Percentiles rank a stretch among this genome's conserved stretches.
Conservation (phyloP, 2,329 filamentous ascomycete genomes). For the Zalaria obscura region DNA sequence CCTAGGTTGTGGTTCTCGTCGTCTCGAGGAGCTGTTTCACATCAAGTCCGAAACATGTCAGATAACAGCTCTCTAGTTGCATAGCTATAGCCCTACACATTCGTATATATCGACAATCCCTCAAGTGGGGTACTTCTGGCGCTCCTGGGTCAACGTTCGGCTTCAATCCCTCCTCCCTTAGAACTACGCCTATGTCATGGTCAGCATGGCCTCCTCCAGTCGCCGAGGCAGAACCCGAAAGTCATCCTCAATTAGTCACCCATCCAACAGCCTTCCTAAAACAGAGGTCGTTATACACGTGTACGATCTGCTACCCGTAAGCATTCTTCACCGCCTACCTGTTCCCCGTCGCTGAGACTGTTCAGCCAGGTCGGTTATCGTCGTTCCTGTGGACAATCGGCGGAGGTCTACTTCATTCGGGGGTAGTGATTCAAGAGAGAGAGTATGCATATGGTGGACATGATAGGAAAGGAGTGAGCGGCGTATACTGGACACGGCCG, state of each 20-base stretch:
- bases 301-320: slow-evolving; percentile 22
- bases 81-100: too few relatives aligned
- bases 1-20: too few relatives aligned
- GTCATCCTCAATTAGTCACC: slow-evolving; percentile 2
- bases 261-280: slow-evolving; percentile 7
- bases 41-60: too few relatives aligned
- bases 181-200: too few relatives aligned
- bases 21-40: too few relatives aligned
- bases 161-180: too few relatives aligned
- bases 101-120: too few relatives aligned
- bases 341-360: slow-evolving; percentile 5
- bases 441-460: slow-evolving; percentile 84
- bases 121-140: too few relatives aligned
- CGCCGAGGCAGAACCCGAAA: slow-evolving; percentile 1
- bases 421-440: slow-evolving; percentile 63
- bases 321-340: not conserved
- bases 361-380: slow-evolving; percentile 58
- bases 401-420: slow-evolving; percentile 65
- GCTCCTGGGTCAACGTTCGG: too few relatives aligned
- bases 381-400: slow-evolving; percentile 66
- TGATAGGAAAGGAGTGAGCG: slow-evolving; percentile 53
- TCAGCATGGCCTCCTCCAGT: not conserved
- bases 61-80: too few relatives aligned
- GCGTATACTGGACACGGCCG: slow-evolving; percentile 69
- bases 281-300: slow-evolving; percentile 22